Evolutionary conservation across 2,329 filamentous ascomycete species (phyloP), one percentile per base, ranked within the genome.

Genomic region (Penicillium palitans): DNA sequence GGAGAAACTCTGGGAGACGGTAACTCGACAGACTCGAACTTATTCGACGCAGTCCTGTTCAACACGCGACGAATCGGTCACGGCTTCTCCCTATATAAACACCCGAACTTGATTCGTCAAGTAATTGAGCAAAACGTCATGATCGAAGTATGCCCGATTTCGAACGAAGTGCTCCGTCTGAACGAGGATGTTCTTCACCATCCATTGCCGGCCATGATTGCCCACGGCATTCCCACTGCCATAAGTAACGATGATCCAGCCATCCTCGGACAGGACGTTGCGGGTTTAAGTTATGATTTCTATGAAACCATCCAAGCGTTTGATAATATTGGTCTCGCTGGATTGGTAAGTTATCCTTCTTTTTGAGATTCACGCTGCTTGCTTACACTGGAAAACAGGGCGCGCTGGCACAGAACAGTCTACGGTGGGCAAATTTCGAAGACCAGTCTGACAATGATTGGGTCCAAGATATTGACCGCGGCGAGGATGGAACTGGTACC

Each of bases 281-380:
- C 86, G 9, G 91, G 91, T 29, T 87, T 93, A 83, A 93, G 89
- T 9, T 91, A 96, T 75, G 91, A 96, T 76, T 96, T 96, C 75
- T 96, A 91, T 90, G 91, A 96, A 75, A 89, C 90, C 2, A 79
- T 96, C 21, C 91, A 96, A 74, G 92, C 89, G 0, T 96, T 91
- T 87, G 90, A 96, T 58, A 96, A 95, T 69, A 83, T 96, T 4
- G 93, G 49, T 7, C 39, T 52, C 7, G 49, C 49, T 2, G 49
- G 49, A 10, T 24, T 52, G 13, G 49, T 42, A 33, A 52, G 39
- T 41, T 17, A 6, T 6, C 3, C 8, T 21, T 29, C 10, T 15
- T 15, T 27, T n/a, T 1, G 13, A 13, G n/a, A 41, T 29, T 41
- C 5, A 4, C 1, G 2, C 24, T 8, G 10, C 37, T 41, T 41